These are phyloP conservation scores for Erysimum cheiri DNA, from an alignment of 441 rosid species.

Conservation along the genomic window DNA sequence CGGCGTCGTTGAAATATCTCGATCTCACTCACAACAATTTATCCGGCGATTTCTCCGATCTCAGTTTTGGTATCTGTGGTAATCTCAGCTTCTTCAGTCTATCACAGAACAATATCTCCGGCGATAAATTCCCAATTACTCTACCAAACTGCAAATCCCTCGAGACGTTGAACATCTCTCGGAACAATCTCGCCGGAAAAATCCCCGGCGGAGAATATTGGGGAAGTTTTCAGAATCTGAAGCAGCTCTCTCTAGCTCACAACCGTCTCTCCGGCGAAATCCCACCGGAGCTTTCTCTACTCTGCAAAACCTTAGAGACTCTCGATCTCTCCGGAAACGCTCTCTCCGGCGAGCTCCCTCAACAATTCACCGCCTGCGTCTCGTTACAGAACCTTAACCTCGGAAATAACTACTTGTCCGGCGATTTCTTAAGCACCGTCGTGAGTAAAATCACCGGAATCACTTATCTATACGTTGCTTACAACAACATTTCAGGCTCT, in stretches of 20 bases:
- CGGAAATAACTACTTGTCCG: slow-evolving; percentile 71
- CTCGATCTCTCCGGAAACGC: slow-evolving; percentile 80
- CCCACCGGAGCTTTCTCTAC: slow-evolving; percentile 65
- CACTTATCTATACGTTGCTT: slow-evolving; percentile 62
- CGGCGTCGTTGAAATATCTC: slow-evolving; percentile 55
- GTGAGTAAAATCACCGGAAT: slow-evolving; percentile 66
- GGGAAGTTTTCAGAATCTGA: slow-evolving; percentile 60
- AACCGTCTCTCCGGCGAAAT: slow-evolving; percentile 67
- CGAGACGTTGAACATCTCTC: slow-evolving; percentile 71
- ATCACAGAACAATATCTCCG: slow-evolving; percentile 69
- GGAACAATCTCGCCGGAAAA: slow-evolving; percentile 57
- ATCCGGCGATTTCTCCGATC: slow-evolving; percentile 61
- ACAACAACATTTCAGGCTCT: slow-evolving; percentile 78
- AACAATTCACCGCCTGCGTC: slow-evolving; percentile 55
- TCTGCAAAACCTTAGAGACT: slow-evolving; percentile 60
- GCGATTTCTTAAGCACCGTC: slow-evolving; percentile 72
- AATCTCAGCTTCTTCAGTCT: slow-evolving; percentile 67
- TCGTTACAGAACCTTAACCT: slow-evolving; percentile 66
- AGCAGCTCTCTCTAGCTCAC: slow-evolving; percentile 62
- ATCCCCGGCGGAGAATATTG: slow-evolving; percentile 63
- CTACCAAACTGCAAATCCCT: slow-evolving; percentile 61
- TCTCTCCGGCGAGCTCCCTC: slow-evolving; percentile 69
- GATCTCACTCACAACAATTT: slow-evolving; percentile 82
- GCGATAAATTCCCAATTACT: slow-evolving; percentile 55
- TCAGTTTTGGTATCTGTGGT: slow-evolving; percentile 67